Percentiles rank a stretch among this genome's conserved stretches.
Conservation (phyloP, 2,329 filamentous ascomycete genomes). For the Fusarium continuum region DNA sequence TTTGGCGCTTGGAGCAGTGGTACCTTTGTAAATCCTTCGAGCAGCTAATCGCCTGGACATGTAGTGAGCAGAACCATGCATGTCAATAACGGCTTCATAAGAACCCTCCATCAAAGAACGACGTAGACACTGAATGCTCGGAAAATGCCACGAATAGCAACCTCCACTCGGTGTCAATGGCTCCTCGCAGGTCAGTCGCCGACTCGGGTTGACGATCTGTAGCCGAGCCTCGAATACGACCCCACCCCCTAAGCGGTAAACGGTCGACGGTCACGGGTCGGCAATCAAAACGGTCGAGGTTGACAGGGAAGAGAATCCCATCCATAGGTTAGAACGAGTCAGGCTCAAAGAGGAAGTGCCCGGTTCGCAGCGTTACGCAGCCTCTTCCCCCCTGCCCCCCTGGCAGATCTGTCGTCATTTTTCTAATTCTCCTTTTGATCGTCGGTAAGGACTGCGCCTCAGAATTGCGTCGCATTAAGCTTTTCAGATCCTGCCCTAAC, state of each 20-base stretch:
- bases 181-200: too few relatives aligned
- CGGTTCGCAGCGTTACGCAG: background rate
- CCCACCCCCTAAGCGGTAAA: background rate
- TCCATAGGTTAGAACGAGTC: too few relatives aligned
- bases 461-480: background rate
- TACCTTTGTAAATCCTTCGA: background rate
- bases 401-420: slow-evolving; percentile 11
- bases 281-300: background rate
- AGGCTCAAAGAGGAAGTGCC: slow-evolving; percentile 6
- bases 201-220: background rate
- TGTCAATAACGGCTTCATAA: too few relatives aligned
- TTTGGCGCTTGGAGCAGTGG: background rate
- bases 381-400: background rate
- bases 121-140: too few relatives aligned
- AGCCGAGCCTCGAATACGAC: background rate
- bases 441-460: background rate
- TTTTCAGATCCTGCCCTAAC: too few relatives aligned
- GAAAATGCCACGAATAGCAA: background rate
- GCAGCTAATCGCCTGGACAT: too few relatives aligned
- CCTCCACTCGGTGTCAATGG: too few relatives aligned
- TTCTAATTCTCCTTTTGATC: background rate
- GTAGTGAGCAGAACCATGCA: too few relatives aligned
- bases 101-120: too few relatives aligned
- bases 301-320: background rate
- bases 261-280: background rate